A percentile compares a stretch with the other conserved stretches of the same genome.
Conservation (phyloP, 2,329 filamentous ascomycete genomes). For the Talaromyces sp. region DNA sequence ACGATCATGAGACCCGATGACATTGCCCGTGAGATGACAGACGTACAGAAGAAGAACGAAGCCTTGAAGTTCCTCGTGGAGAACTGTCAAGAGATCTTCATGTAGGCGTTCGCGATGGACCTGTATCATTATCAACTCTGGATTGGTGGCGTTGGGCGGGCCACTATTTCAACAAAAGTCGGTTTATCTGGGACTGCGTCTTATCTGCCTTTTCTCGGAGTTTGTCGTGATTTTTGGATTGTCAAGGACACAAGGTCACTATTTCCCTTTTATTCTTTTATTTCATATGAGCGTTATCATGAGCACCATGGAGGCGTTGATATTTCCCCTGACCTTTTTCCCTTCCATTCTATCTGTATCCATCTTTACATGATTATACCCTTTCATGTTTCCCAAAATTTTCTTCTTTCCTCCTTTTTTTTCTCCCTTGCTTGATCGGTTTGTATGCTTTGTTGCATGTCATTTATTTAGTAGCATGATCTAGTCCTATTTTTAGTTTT, state of each 20-base stretch:
- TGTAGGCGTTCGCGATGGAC: constrained; percentile 22
- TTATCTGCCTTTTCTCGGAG: background rate
- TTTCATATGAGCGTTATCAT: constrained; percentile 12
- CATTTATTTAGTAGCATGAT: background rate
- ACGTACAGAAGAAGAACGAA: constrained; percentile 88
- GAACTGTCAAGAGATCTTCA: constrained; percentile 77
- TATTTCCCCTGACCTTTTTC: constrained; percentile 1
- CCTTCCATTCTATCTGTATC: constrained; percentile 8
- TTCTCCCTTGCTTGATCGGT: background rate
- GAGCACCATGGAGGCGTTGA: constrained; percentile 9
- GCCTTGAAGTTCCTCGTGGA: constrained; percentile 92
- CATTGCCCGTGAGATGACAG: constrained; percentile 89
- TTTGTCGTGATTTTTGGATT: background rate
- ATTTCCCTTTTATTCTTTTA: background rate
- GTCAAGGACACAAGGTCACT: background rate
- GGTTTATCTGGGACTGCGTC: too few species aligned
- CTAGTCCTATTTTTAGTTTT: background rate
- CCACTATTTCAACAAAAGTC: background rate
- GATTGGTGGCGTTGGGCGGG: background rate
- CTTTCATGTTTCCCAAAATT: background rate
- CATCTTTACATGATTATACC: constrained; percentile 13
- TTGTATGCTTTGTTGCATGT: background rate
- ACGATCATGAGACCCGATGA: constrained; percentile 92
- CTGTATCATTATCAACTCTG: background rate
- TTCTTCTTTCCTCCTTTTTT: background rate